Evolutionary conservation across 2,329 filamentous ascomycete genomes (phyloP).

Genomic region (Phialophora verrucosa): DNA sequence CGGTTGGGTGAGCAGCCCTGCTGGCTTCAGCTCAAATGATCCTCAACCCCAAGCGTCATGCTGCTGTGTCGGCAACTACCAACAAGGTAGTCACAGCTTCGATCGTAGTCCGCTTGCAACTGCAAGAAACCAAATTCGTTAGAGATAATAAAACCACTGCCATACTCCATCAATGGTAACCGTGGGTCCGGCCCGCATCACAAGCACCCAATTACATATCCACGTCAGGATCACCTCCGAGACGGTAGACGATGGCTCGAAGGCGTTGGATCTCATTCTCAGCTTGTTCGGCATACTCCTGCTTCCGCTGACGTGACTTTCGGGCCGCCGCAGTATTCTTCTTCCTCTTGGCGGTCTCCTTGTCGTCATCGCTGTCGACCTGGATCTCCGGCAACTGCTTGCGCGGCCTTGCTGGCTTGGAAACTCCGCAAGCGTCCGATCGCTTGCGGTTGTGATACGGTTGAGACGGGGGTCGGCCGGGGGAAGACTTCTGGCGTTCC

Average conservation of each 20-base stretch:
- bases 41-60: slow-evolving; percentile 37
- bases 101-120: slow-evolving; percentile 30
- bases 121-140: slow-evolving; percentile 9
- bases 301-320: slow-evolving; percentile 84
- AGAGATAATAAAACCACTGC: not conserved
- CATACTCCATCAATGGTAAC: not conserved
- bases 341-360: slow-evolving; percentile 82
- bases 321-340: slow-evolving; percentile 87
- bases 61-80: slow-evolving; percentile 30
- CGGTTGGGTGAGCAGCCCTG: slow-evolving; percentile 34
- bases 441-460: slow-evolving; percentile 60
- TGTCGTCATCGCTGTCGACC: slow-evolving; percentile 73
- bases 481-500: slow-evolving; percentile 44
- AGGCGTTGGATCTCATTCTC: slow-evolving; percentile 52
- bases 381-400: slow-evolving; percentile 76
- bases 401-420: slow-evolving; percentile 66
- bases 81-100: slow-evolving; percentile 30
- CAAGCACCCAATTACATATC: slow-evolving; percentile 9
- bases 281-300: slow-evolving; percentile 72
- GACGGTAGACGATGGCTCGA: slow-evolving; percentile 35
- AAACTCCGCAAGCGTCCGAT: slow-evolving; percentile 71
- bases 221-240: slow-evolving; percentile 39
- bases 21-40: slow-evolving; percentile 32
- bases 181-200: not conserved
- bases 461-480: slow-evolving; percentile 45